Evolutionary conservation across 129 eudicot species (phyloP), one percentile per base, ranked within the genome.

Genomic region (Helianthus tuberosus): DNA sequence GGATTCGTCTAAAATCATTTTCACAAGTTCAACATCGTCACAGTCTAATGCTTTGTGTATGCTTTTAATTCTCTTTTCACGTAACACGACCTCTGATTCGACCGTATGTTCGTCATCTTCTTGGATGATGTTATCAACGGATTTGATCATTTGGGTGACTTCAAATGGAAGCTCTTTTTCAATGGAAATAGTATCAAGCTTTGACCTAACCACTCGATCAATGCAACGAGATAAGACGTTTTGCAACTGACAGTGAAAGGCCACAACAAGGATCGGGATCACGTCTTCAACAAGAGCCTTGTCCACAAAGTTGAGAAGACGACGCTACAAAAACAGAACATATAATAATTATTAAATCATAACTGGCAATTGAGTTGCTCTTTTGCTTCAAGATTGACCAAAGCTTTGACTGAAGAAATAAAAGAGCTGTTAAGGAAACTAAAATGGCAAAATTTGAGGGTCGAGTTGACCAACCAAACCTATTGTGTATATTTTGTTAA

Each of bases 11-110:
- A 92, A 65, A 14, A 92, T 91, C 71, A 87, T 46, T 44, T 75
- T 85, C 29, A 92, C 81, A 7, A 92, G 77, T 48, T 92, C 96
- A 2, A 92, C 81, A 64, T 92, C 97, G n/a, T 92, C 89, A 6
- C 89, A 85, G 76, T 92, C 97, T 27, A 92, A 57, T 7, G 97
- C 97, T 73, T 79, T 83, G 79, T 81, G 96, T 60, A 92, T 72
- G 81, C 89, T 87, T 48, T 71, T 81, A 1, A 89, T 80, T 38
- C 86, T 70, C 66, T 83, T 89, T 63, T 91, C 83, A 48, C 51
- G 85, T 65, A 84, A 14, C 12, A 68, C 52, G 35, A 75, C 82
- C 38, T 54, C 85, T 4, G 85, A 82, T 57, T 54, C 85, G 8
- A 83, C 79, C 3, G 77, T n/a, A 7, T 62, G 53, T 13, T 68